Evolutionary conservation across 441 rosid genomes (phyloP).

Genomic region (Metrosideros polymorpha): DNA sequence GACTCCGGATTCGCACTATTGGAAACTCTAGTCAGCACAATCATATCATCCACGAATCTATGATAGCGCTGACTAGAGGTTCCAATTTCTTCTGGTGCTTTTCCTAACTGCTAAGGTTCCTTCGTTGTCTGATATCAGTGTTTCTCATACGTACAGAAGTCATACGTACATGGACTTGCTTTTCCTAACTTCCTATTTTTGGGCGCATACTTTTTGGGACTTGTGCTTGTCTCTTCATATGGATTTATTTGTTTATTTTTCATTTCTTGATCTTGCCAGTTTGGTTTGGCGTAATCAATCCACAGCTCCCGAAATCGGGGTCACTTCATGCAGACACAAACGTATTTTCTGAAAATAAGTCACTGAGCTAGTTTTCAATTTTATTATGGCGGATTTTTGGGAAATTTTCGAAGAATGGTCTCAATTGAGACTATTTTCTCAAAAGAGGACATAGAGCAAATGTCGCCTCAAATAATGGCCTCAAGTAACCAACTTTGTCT

Average conservation of each 20-base stretch:
- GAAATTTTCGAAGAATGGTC: neutral
- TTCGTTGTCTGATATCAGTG: neutral
- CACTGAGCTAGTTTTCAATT: neutral
- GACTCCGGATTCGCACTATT: neutral
- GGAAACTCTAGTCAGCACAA: neutral
- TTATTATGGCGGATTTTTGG: neutral
- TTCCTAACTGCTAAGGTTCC: neutral
- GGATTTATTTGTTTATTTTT: neutral
- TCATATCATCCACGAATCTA: neutral
- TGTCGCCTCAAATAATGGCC: accelerated
- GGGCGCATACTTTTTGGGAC: neutral
- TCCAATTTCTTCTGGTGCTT: neutral
- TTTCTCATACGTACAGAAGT: neutral
- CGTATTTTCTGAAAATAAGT: too few species aligned
- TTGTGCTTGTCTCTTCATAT: neutral
- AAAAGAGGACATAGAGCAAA: accelerated
- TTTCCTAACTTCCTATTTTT: neutral
- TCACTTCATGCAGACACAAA: neutral
- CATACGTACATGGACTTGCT: neutral
- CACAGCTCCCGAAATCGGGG: neutral
- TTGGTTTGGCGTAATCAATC: neutral
- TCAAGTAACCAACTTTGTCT: neutral
- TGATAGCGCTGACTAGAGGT: neutral
- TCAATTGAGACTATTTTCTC: accelerated
- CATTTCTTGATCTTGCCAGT: neutral